Evolutionary conservation across 2,329 filamentous ascomycete species (phyloP), one percentile per base, ranked within the genome.

Genomic region (Sphaerulina populicola): DNA sequence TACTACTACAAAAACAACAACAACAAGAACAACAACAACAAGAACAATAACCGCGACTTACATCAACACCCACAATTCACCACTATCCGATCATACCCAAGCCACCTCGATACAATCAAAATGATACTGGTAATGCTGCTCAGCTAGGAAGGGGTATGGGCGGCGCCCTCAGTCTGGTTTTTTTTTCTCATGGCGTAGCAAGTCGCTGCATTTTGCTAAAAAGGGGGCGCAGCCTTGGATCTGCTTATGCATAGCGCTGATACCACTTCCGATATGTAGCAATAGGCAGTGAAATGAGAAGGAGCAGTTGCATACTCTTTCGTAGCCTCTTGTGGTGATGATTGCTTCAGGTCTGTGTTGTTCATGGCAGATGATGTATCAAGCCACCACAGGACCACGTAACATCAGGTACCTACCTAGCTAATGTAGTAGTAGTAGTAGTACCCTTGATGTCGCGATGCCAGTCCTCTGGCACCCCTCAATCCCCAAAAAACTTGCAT

Each of bases 201-300:
- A 49, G 44, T 42, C 44, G 50, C 53, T 51, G 43, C 45, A 44
- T 33, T 46, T 44, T 58, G 51, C 46, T 47, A 47, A 45, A 39
- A 14, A 46, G 44, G 30, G 30, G 30, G 30, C 30, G 52, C 54
- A 50, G 38, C 43, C 53, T 52, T 49, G 51, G 46, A 49, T 48
- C 52, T 56, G 55, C 49, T 55, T 55, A 54, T 56, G 55, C 57
- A 60, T 60, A 60, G 57, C 57, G 57, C 54, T 56, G 50, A 60
- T 60, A 60, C 57, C 57, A 60, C 56, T 57, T 55, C 18, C 54
- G 54, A 56, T 53, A 54, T 56, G 49, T 58, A 48, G 51, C 51
- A 54, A 49, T 36, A 38, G 49, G 41, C 41, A 53, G 46, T 41
- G 18, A 46, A 23, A 49, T 47, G 47, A 41, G 44, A 50, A 37